A percentile compares a stretch with the other conserved stretches of the same genome.
Evolutionary conservation across 2,329 filamentous ascomycete species (phyloP).

Genomic region (Lachnellula suecica): DNA sequence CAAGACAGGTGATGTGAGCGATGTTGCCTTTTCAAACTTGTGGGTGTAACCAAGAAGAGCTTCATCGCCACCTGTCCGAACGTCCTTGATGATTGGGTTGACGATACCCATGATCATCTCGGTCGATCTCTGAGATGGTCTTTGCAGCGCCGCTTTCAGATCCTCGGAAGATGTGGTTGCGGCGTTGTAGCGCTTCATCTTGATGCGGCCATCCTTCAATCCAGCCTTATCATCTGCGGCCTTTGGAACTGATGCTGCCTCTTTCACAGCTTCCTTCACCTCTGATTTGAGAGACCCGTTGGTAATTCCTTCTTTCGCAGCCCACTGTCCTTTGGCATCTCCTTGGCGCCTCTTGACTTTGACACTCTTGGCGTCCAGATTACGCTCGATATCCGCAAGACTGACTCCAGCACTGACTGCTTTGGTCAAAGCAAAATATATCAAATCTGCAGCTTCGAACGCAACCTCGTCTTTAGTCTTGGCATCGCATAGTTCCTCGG

Average conservation of each 20-base stretch:
- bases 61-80: constrained; percentile 80
- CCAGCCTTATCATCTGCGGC: constrained; percentile 49
- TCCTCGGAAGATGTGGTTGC: constrained; percentile 61
- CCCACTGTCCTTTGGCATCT: constrained; percentile 92
- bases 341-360: constrained; percentile 93
- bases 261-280: constrained; percentile 42
- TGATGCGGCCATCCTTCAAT: constrained; percentile 59
- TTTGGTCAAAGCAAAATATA: constrained; percentile 94
- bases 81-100: constrained; percentile 85
- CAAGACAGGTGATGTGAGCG: constrained; percentile 83
- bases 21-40: constrained; percentile 96
- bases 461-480: constrained; percentile 80
- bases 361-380: constrained; percentile 88
- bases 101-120: constrained; percentile 91
- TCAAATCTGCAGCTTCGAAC: constrained; percentile 90
- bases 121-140: constrained; percentile 92
- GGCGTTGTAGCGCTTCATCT: constrained; percentile 79
- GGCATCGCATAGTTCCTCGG: constrained; percentile 89
- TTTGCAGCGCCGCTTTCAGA: constrained; percentile 73
- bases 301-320: constrained; percentile 73
- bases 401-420: constrained; percentile 82
- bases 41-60: constrained; percentile 91
- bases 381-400: constrained; percentile 86
- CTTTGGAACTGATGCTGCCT: constrained; percentile 49
- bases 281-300: constrained; percentile 26